A percentile compares a stretch with the other conserved stretches of the same genome.
Conservation (phyloP, 1,284 basidiomycete genomes). For the Acaromyces ingoldii region DNA sequence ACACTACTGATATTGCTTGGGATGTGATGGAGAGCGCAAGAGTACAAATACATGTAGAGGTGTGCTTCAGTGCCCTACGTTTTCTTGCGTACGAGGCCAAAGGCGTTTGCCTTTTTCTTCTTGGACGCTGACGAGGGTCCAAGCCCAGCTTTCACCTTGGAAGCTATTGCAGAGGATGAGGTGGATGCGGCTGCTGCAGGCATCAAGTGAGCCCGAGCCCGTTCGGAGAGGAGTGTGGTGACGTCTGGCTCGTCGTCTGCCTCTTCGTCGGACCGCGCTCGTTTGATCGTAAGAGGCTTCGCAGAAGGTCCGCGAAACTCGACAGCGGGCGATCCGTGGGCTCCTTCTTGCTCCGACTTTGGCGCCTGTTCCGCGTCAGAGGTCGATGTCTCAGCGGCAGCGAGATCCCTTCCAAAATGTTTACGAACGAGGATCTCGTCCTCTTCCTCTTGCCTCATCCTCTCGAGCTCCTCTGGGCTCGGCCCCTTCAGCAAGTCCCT, state of each 20-base stretch:
- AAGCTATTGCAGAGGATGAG: not conserved
- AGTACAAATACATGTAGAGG: no score
- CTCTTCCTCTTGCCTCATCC: conserved; percentile 71
- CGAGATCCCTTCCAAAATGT: conserved; percentile 67
- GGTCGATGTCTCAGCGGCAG: conserved; percentile 14
- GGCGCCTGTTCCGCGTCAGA: conserved; percentile 6
- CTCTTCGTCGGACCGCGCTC: conserved; percentile 22
- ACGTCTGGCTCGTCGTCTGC: conserved; percentile 20
- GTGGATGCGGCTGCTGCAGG: not conserved
- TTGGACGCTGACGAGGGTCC: conserved; percentile 22
- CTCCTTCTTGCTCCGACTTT: not conserved
- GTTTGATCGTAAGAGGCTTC: conserved; percentile 6
- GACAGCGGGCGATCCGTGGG: not conserved
- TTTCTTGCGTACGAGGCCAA: conserved; percentile 49
- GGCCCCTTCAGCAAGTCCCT: no score
- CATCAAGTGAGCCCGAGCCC: conserved; percentile 14
- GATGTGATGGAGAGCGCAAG: no score
- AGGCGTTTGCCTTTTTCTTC: conserved; percentile 36
- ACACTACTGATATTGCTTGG: no score
- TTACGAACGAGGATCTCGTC: conserved; percentile 81
- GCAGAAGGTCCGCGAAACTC: not conserved
- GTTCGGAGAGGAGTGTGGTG: conserved; percentile 21
- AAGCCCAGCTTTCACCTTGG: not conserved
- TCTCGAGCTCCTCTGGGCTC: conserved; percentile 21
- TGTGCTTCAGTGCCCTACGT: no score